Percentiles rank a stretch among this genome's conserved stretches.
These are phyloP conservation scores for Royoungia palumana DNA, from an alignment of 768 basidiomycete genomes.

Conservation along the genomic window DNA sequence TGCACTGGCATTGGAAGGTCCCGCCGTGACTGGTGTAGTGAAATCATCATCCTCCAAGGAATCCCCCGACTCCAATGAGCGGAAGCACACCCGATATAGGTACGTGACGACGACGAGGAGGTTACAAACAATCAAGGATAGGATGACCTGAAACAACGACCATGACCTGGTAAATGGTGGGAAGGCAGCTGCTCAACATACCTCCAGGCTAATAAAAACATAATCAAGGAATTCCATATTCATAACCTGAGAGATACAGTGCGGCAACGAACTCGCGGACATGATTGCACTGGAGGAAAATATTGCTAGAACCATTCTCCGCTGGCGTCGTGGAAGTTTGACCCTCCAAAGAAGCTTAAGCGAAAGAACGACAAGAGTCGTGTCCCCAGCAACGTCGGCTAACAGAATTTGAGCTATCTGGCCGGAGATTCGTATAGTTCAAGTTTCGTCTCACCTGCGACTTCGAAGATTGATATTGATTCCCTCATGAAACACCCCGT, in stretches of 20 bases:
- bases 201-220: conserved; percentile 4
- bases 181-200: neutral
- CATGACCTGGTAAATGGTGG: neutral
- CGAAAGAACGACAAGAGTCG: conserved; percentile 5
- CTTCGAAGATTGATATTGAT: conserved; percentile 4
- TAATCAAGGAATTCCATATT: neutral
- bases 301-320: conserved; percentile 13
- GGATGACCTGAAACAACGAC: neutral
- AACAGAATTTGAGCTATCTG: neutral
- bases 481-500: neutral
- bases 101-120: conserved; percentile 6
- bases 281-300: conserved; percentile 12
- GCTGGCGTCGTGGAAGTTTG: conserved; percentile 10
- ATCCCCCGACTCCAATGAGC: neutral
- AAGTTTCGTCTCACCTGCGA: conserved; percentile 1
- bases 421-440: no score
- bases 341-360: conserved; percentile 13
- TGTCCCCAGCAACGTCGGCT: conserved; percentile 3
- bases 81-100: neutral
- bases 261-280: conserved; percentile 8
- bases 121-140: conserved; percentile 8
- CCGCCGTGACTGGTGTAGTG: neutral
- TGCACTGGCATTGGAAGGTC: no score
- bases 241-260: conserved; percentile 2
- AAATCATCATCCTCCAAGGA: conserved; percentile 10